These are phyloP conservation scores for Stephanodiscus triporus DNA, from an alignment of 108 stramenopile species.

Conservation along the genomic window DNA sequence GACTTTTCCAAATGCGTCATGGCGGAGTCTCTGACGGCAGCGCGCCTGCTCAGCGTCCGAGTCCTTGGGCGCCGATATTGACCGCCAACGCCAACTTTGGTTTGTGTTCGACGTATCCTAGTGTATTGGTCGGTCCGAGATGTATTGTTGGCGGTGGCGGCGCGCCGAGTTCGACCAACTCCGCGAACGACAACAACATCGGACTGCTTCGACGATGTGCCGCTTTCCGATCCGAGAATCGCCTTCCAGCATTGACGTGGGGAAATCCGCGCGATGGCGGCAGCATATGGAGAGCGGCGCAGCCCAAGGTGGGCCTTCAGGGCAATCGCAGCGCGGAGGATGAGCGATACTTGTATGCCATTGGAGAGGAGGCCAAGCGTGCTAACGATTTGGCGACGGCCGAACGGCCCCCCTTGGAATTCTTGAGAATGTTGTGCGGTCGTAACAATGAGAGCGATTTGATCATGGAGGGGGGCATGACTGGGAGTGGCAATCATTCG, in stretches of 20 bases:
- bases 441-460: constrained; percentile 53
- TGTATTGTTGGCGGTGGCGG: constrained; percentile 56
- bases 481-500: constrained; percentile 2
- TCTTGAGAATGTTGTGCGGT: constrained; percentile 62
- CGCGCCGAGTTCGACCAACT: neutral
- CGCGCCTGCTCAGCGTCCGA: constrained; percentile 26
- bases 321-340: constrained; percentile 89
- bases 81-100: constrained; percentile 73
- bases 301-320: constrained; percentile 96
- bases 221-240: constrained; percentile 86
- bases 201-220: constrained; percentile 73
- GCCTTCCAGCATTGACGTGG: constrained; percentile 93
- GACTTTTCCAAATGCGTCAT: constrained; percentile 29
- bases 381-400: constrained; percentile 44
- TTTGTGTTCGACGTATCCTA: constrained; percentile 88
- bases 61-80: constrained; percentile 66
- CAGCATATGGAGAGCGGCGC: constrained; percentile 92
- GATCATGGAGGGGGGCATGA: constrained; percentile 39
- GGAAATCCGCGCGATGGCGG: constrained; percentile 68
- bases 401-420: constrained; percentile 31
- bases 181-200: constrained; percentile 40
- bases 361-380: constrained; percentile 71
- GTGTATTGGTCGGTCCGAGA: constrained; percentile 85
- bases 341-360: constrained; percentile 75
- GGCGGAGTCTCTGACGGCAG: constrained; percentile 4